Percentiles rank a stretch among this genome's conserved stretches.
phyloP scores from a whole-genome alignment of 495 filamentous ascomycete genomes.

The Talaromyces nanjingensis region DNA sequence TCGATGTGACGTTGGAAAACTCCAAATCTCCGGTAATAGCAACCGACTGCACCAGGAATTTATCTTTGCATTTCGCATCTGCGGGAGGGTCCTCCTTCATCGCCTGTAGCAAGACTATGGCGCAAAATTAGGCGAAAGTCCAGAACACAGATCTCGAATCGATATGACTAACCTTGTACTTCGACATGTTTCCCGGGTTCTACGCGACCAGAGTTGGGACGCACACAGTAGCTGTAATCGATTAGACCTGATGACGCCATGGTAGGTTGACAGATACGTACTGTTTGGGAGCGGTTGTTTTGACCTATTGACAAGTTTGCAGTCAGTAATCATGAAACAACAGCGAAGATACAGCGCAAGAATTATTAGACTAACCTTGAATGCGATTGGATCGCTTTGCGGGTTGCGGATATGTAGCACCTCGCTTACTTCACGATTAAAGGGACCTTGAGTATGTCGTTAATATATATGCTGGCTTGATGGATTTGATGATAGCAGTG shows the following conservation, averaged over 20 bases:
- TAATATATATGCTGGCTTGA: slow-evolving; percentile 15
- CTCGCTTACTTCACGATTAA: slow-evolving; percentile 85
- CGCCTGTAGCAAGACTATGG: slow-evolving; percentile 81
- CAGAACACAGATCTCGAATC: neutral
- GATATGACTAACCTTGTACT: slow-evolving; percentile 67
- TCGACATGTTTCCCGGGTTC: slow-evolving; percentile 82
- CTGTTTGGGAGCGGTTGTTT: slow-evolving; percentile 99
- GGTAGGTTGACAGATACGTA: slow-evolving; percentile 41
- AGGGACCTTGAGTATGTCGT: slow-evolving; percentile 61
- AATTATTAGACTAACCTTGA: slow-evolving; percentile 66
- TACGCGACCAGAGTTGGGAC: slow-evolving; percentile 93
- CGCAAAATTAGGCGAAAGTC: slow-evolving; percentile 12
- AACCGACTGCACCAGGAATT: slow-evolving; percentile 96
- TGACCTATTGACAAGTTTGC: slow-evolving; percentile 55
- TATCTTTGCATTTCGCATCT: slow-evolving; percentile 89
- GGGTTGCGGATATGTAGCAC: slow-evolving; percentile 72
- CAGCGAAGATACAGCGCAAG: neutral
- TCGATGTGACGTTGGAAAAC: slow-evolving; percentile 65
- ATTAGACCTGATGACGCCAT: slow-evolving; percentile 12
- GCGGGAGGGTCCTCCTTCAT: slow-evolving; percentile 90
- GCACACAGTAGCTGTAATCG: slow-evolving; percentile 81
- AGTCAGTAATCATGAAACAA: slow-evolving; percentile 1
- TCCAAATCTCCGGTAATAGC: slow-evolving; percentile 78
- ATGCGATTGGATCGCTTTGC: slow-evolving; percentile 73
- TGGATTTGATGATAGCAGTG: neutral